A percentile compares a stretch with the other conserved stretches of the same genome.
phyloP scores from a whole-genome alignment of 2,329 filamentous ascomycete species.

The Pseudogymnoascus sp. region DNA sequence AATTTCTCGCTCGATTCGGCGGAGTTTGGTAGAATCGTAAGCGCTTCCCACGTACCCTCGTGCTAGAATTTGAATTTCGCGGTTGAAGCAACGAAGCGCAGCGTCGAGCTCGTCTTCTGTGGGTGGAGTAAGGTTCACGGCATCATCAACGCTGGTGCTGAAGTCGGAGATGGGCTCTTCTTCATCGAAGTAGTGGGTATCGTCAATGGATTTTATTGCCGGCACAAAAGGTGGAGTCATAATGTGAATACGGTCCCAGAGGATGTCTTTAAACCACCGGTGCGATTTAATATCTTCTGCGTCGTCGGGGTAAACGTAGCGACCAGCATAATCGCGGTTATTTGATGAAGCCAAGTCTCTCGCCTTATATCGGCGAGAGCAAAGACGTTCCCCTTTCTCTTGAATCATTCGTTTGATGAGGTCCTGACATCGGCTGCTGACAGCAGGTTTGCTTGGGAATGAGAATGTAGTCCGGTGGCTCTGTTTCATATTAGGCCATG shows the following conservation, averaged over 20 bases:
- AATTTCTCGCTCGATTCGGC: slow-evolving; percentile 28
- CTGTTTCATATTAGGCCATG: slow-evolving; percentile 35
- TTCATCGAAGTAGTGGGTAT: slow-evolving; percentile 87
- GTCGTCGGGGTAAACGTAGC: slow-evolving; percentile 74
- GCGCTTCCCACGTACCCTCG: slow-evolving; percentile 26
- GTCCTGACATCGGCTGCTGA: slow-evolving; percentile 67
- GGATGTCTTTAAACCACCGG: slow-evolving; percentile 72
- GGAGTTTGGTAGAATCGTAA: slow-evolving; percentile 25
- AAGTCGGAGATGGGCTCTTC: slow-evolving; percentile 64
- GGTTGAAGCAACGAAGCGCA: slow-evolving; percentile 27
- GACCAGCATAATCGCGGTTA: slow-evolving; percentile 36
- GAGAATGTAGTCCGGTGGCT: slow-evolving; percentile 61
- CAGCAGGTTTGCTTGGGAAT: slow-evolving; percentile 59
- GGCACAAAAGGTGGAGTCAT: slow-evolving; percentile 74
- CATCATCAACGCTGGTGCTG: slow-evolving; percentile 37
- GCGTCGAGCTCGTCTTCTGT: slow-evolving; percentile 21
- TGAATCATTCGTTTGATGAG: slow-evolving; percentile 66
- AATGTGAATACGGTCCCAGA: slow-evolving; percentile 68
- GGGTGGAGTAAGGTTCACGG: not conserved
- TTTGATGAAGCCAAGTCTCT: slow-evolving; percentile 45
- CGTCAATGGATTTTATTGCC: slow-evolving; percentile 56
- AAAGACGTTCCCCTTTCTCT: slow-evolving; percentile 68
- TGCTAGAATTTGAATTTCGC: slow-evolving; percentile 28
- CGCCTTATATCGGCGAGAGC: slow-evolving; percentile 63
- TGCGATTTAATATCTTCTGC: slow-evolving; percentile 86